Evolutionary conservation across 2,329 filamentous ascomycete species (phyloP).

Genomic region (Ilyonectria destructans): DNA sequence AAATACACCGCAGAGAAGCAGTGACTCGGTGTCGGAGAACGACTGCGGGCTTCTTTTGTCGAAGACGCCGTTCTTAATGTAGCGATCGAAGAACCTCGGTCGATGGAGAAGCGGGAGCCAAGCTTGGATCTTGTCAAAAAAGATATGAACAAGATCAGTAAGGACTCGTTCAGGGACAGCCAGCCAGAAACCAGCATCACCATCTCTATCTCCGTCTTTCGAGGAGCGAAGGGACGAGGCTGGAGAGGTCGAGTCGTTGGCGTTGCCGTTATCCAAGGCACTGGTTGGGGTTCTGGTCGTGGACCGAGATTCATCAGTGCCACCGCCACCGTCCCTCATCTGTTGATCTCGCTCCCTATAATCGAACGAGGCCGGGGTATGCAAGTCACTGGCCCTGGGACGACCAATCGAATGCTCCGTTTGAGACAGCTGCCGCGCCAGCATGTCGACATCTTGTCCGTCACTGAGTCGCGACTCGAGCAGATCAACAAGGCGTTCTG

Average conservation of each 20-base stretch:
- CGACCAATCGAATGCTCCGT: neutral
- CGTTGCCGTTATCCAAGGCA: neutral
- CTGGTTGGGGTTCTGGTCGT: neutral
- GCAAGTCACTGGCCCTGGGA: neutral
- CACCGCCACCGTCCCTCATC: neutral
- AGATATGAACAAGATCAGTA: slow-evolving; percentile 12
- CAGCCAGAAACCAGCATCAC: neutral
- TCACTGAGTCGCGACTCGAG: slow-evolving; percentile 15
- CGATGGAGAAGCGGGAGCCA: slow-evolving; percentile 22
- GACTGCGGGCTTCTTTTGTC: neutral
- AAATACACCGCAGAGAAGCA: slow-evolving; percentile 10
- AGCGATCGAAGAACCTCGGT: slow-evolving; percentile 14
- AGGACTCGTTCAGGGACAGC: slow-evolving; percentile 1
- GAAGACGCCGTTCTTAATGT: neutral
- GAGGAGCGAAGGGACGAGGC: neutral
- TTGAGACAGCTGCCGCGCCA: neutral
- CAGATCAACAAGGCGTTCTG: slow-evolving; percentile 21
- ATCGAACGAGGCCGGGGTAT: neutral
- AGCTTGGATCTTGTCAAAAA: slow-evolving; percentile 20
- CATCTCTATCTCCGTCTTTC: neutral
- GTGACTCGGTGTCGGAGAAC: slow-evolving; percentile 5
- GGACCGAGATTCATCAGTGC: neutral
- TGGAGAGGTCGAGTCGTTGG: neutral
- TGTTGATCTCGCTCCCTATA: slow-evolving; percentile 7
- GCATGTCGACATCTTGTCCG: neutral